Percentiles rank a stretch among this genome's conserved stretches.
Conservation (phyloP, 805 yeast genomes). For the Diddensiella caesifluorescens region DNA sequence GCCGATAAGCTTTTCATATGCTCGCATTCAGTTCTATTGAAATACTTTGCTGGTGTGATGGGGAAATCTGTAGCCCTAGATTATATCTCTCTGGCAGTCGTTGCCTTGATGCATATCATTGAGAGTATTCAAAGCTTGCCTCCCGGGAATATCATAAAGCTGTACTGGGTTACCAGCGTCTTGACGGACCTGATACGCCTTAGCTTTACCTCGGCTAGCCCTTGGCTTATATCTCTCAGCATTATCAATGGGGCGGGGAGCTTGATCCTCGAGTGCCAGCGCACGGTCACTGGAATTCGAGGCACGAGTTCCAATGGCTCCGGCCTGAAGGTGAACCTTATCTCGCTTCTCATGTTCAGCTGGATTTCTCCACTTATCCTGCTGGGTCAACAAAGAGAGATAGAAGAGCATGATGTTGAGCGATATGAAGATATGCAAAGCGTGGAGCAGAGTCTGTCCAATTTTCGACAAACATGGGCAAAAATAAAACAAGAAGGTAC, state of each 20-base stretch:
- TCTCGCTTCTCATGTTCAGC: conserved; percentile 1
- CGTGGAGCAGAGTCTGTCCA: neutral
- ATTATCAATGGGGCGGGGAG: neutral
- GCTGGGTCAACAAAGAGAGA: neutral
- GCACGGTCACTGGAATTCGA: neutral
- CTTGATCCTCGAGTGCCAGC: neutral
- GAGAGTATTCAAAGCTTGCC: neutral
- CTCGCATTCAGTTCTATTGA: too few species aligned
- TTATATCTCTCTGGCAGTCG: neutral
- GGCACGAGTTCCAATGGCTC: neutral
- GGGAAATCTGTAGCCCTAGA: neutral
- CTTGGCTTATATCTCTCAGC: neutral
- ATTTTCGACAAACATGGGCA: conserved; percentile 1
- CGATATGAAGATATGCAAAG: neutral
- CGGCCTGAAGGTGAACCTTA: neutral
- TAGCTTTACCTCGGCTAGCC: neutral
- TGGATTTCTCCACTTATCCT: conserved; percentile 4
- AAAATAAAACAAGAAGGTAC: neutral
- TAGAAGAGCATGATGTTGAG: neutral
- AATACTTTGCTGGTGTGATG: neutral
- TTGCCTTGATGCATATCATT: neutral
- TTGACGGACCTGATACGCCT: neutral
- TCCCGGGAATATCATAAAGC: neutral
- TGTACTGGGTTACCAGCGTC: neutral
- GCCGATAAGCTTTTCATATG: too few species aligned